phyloP scores from a whole-genome alignment of 768 basidiomycete genomes.

The Termitomyces sp. region DNA sequence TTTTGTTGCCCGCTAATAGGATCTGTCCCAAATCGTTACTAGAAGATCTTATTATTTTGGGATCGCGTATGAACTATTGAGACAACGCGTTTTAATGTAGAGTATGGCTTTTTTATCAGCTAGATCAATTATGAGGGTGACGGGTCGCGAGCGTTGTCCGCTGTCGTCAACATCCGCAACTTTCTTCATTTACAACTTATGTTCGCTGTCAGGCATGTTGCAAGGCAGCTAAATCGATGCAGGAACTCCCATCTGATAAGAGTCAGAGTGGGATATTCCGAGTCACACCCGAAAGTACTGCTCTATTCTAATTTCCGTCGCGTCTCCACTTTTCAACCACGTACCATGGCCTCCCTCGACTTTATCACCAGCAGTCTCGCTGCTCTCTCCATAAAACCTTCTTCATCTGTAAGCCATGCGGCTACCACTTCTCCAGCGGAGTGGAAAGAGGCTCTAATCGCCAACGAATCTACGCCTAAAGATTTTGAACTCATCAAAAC shows the following conservation, averaged over 20 bases:
- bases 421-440: constrained; percentile 62
- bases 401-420: constrained; percentile 48
- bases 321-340: constrained; percentile 7
- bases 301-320: constrained; percentile 14
- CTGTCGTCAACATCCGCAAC: constrained; percentile 9
- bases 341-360: constrained; percentile 30
- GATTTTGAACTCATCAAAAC: constrained; percentile 77
- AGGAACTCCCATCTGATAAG: constrained; percentile 26
- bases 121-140: constrained; percentile 13
- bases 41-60: background rate
- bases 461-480: constrained; percentile 42
- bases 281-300: constrained; percentile 26
- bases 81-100: background rate
- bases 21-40: background rate
- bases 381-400: constrained; percentile 49
- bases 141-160: constrained; percentile 12
- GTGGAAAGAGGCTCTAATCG: constrained; percentile 72
- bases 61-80: background rate
- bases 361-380: constrained; percentile 38
- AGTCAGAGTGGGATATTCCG: constrained; percentile 30
- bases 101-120: constrained; percentile 7
- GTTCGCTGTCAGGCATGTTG: constrained; percentile 25
- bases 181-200: constrained; percentile 19
- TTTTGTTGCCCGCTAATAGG: background rate
- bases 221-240: constrained; percentile 25